These are phyloP conservation scores for Vinca minor DNA, from an alignment of 257 asterid species.

Conservation along the genomic window DNA sequence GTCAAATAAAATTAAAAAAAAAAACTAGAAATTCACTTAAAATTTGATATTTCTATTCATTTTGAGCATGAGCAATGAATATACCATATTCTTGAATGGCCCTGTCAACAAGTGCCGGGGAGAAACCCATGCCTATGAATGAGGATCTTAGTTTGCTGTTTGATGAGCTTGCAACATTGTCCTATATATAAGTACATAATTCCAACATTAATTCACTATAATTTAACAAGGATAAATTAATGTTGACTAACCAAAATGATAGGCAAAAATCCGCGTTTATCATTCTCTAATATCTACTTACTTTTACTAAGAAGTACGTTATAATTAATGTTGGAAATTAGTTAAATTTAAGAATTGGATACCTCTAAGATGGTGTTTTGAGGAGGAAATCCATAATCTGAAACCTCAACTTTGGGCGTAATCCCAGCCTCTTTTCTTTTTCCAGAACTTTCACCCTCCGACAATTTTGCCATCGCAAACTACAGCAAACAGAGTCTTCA, in stretches of 20 bases:
- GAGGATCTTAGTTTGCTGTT: slow-evolving; percentile 51
- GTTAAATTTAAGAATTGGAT: not conserved
- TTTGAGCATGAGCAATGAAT: not conserved
- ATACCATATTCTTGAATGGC: slow-evolving; percentile 71
- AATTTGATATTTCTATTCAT: slow-evolving; percentile 6
- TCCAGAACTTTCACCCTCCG: slow-evolving; percentile 44
- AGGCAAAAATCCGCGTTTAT: too few species aligned
- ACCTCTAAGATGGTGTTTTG: slow-evolving; percentile 34
- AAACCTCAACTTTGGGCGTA: slow-evolving; percentile 50
- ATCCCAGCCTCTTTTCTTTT: slow-evolving; percentile 28
- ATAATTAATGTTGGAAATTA: not conserved
- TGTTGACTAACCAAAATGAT: not conserved
- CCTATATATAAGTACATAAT: slow-evolving; percentile 33
- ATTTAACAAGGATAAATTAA: slow-evolving; percentile 1
- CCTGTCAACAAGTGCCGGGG: slow-evolving; percentile 61
- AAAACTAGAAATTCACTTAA: not conserved
- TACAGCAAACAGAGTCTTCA: slow-evolving; percentile 13
- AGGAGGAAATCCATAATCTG: slow-evolving; percentile 30
- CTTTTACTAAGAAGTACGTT: too few species aligned
- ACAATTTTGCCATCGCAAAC: slow-evolving; percentile 44
- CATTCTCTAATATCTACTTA: too few species aligned
- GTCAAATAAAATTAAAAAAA: too few species aligned
- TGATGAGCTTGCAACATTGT: slow-evolving; percentile 68
- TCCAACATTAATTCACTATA: slow-evolving; percentile 11
- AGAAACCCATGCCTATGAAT: slow-evolving; percentile 80